A percentile compares a stretch with the other conserved stretches of the same genome.
These are phyloP conservation scores for Ophiostoma quercus DNA, from an alignment of 2,329 filamentous ascomycete genomes.

Conservation along the genomic window DNA sequence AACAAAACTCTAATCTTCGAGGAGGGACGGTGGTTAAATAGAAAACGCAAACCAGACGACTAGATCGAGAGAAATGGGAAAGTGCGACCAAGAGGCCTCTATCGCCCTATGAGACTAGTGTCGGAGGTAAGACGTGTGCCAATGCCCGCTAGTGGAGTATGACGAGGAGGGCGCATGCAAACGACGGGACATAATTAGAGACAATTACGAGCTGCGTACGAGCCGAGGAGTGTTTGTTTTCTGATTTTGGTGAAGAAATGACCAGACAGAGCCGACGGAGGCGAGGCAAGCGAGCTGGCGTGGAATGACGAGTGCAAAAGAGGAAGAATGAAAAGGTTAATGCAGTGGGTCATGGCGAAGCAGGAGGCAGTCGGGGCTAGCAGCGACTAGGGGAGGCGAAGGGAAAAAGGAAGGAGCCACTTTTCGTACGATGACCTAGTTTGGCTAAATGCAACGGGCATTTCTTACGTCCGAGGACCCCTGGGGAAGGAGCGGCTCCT, in stretches of 20 bases:
- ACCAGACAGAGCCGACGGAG: background rate
- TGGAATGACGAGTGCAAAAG: background rate
- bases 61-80: too few species aligned
- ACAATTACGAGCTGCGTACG: background rate
- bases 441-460: background rate
- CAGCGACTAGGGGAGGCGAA: background rate
- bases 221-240: background rate
- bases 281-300: background rate
- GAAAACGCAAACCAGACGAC: background rate
- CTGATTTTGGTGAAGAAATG: too few species aligned
- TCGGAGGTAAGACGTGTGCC: constrained; percentile 13
- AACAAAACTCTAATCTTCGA: background rate
- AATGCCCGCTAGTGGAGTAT: background rate
- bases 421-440: background rate
- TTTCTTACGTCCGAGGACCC: constrained; percentile 7
- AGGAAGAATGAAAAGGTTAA: background rate
- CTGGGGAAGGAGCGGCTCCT: background rate
- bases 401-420: background rate
- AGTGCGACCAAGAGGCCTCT: background rate
- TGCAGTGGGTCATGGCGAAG: constrained; percentile 1
- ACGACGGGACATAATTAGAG: background rate
- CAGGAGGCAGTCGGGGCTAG: background rate
- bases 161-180: background rate
- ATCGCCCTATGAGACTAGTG: constrained; percentile 1
- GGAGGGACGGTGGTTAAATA: background rate